phyloP scores from a whole-genome alignment of 2,329 filamentous ascomycete species.

The Torrubiellomyces zombiae region DNA sequence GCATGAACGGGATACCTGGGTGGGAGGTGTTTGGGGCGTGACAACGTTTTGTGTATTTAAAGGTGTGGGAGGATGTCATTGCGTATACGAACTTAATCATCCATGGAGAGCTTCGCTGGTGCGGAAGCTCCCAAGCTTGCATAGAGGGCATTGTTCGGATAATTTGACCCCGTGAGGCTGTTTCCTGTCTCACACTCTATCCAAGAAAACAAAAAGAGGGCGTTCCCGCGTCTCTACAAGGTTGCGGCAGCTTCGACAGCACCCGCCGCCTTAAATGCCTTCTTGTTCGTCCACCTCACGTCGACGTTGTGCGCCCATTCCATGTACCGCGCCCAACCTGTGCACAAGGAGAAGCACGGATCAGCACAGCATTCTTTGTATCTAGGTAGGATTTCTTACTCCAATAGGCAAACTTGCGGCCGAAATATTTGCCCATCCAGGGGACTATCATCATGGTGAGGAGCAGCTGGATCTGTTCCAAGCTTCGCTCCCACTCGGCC shows the following conservation, averaged over 20 bases:
- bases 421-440: slow-evolving; percentile 87
- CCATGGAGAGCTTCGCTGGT: too few species aligned
- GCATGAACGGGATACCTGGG: too few species aligned
- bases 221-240: slow-evolving; percentile 24
- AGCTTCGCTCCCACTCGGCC: slow-evolving; percentile 81
- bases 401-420: slow-evolving; percentile 90
- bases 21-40: too few species aligned
- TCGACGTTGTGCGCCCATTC: slow-evolving; percentile 79
- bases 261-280: slow-evolving; percentile 45
- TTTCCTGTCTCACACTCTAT: too few species aligned
- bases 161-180: too few species aligned
- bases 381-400: too few species aligned
- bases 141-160: too few species aligned
- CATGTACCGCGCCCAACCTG: slow-evolving; percentile 90
- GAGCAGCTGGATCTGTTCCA: slow-evolving; percentile 85
- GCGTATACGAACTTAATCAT: slow-evolving; percentile 9
- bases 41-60: too few species aligned
- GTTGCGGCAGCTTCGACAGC: slow-evolving; percentile 42
- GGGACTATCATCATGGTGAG: slow-evolving; percentile 90
- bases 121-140: too few species aligned
- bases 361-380: too few species aligned
- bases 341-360: not conserved
- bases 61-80: slow-evolving; percentile 8
- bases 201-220: too few species aligned
- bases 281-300: slow-evolving; percentile 46